These are phyloP conservation scores for Fimicolochytrium jonesii DNA, from an alignment of 192 early-diverging fungal genomes.

Conservation along the genomic window DNA sequence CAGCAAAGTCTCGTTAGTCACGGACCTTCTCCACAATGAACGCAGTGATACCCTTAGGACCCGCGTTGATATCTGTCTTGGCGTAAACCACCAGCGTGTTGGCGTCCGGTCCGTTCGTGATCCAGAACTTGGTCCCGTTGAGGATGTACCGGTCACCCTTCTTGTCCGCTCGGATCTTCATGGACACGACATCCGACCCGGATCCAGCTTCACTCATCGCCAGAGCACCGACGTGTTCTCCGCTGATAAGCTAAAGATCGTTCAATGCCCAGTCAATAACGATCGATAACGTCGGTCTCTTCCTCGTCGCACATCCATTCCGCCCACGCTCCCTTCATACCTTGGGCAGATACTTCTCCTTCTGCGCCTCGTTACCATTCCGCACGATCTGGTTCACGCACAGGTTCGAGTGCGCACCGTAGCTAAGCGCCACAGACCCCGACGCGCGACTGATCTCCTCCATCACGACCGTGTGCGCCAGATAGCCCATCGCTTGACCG, in stretches of 20 bases:
- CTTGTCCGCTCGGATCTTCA: constrained; percentile 78
- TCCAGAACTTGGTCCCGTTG: constrained; percentile 94
- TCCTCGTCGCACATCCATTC: background rate
- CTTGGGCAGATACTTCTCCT: constrained; percentile 84
- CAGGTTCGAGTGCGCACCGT: constrained; percentile 95
- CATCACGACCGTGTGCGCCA: constrained; percentile 87
- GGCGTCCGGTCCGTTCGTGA: constrained; percentile 91
- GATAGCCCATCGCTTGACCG: constrained; percentile 83
- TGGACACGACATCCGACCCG: constrained; percentile 91
- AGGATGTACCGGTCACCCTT: constrained; percentile 75
- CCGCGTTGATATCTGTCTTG: constrained; percentile 76
- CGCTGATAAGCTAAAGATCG: constrained; percentile 63
- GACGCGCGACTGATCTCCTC: constrained; percentile 88
- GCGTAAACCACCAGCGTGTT: constrained; percentile 89
- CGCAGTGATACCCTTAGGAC: constrained; percentile 87
- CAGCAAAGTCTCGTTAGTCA: background rate
- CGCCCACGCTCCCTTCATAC: constrained; percentile 16
- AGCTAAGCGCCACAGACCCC: constrained; percentile 85
- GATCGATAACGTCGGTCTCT: too few species aligned
- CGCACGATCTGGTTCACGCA: constrained; percentile 95
- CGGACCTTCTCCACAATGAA: constrained; percentile 82
- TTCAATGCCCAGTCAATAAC: background rate
- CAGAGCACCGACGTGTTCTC: constrained; percentile 84
- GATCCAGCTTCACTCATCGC: constrained; percentile 91
- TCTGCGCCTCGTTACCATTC: constrained; percentile 83